Evolutionary conservation across 73 alveolate genomes (phyloP).

Genomic region (Symbiodinium pilosum): DNA sequence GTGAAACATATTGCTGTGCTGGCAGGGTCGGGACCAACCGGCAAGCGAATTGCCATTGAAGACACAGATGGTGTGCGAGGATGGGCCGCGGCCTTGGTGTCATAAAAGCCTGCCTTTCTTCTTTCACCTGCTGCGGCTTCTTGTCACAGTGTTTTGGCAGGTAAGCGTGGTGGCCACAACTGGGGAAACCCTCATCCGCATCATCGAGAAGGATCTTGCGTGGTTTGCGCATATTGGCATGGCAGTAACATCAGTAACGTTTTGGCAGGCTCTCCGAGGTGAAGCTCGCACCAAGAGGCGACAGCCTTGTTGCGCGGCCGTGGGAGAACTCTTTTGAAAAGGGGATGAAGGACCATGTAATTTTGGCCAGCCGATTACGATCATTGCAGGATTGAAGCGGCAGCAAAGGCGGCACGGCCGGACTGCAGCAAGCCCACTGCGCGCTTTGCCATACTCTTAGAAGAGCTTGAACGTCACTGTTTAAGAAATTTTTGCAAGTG

Average conservation of each 20-base stretch:
- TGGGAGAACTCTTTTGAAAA: too few species aligned
- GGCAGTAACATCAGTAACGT: background rate
- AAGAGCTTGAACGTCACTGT: background rate
- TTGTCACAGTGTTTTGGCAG: background rate
- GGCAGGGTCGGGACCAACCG: slow-evolving; percentile 60
- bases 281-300: slow-evolving; percentile 63
- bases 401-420: slow-evolving; percentile 77
- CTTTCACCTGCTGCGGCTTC: too few species aligned
- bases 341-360: too few species aligned
- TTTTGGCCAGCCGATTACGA: too few species aligned
- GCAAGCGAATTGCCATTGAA: slow-evolving; percentile 84
- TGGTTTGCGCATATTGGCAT: background rate
- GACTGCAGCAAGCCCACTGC: slow-evolving; percentile 69
- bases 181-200: slow-evolving; percentile 75
- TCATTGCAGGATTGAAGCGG: slow-evolving; percentile 40
- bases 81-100: slow-evolving; percentile 51
- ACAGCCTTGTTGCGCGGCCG: background rate
- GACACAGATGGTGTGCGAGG: slow-evolving; percentile 49
- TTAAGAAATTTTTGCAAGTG: background rate
- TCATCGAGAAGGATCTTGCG: slow-evolving; percentile 47
- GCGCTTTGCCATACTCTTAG: slow-evolving; percentile 44
- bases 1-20: background rate
- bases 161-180: slow-evolving; percentile 80
- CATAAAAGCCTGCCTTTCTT: too few species aligned
- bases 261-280: slow-evolving; percentile 30